Evolutionary conservation across 306 rosid genomes (phyloP).

Genomic region (Prunus dulcis): DNA sequence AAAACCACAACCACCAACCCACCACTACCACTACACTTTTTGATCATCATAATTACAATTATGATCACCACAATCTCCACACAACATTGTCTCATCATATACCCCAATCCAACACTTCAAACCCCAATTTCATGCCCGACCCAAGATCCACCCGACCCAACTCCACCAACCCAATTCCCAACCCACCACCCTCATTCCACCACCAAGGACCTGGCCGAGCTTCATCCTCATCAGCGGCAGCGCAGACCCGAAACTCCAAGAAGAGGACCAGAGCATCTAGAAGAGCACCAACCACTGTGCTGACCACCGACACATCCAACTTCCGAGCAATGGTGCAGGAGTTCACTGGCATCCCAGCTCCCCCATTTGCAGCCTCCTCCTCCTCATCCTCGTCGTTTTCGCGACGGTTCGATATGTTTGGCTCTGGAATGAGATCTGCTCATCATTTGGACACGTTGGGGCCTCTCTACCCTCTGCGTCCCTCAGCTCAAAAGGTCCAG

Average conservation of each 20-base stretch:
- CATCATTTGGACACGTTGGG: too few species aligned
- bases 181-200: neutral
- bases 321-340: conserved; percentile 98
- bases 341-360: conserved; percentile 90
- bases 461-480: conserved; percentile 51
- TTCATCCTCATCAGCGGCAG: neutral
- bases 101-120: conserved; percentile 29
- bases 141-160: conserved; percentile 20
- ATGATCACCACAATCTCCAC: conserved; percentile 26
- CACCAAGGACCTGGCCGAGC: neutral
- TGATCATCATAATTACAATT: conserved; percentile 21
- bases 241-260: conserved; percentile 50
- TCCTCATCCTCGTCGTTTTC: conserved; percentile 38
- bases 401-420: conserved; percentile 67
- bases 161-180: conserved; percentile 6
- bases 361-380: conserved; percentile 57
- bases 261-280: conserved; percentile 85
- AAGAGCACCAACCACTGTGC: conserved; percentile 86
- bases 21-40: conserved; percentile 12
- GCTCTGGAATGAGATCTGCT: conserved; percentile 20
- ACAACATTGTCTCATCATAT: conserved; percentile 30
- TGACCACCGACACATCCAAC: conserved; percentile 86
- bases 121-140: conserved; percentile 40
- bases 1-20: conserved; percentile 24
- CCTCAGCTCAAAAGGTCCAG: conserved; percentile 53